Conservation (phyloP, 306 rosid genomes). For the Boehmeria nivea region DNA sequence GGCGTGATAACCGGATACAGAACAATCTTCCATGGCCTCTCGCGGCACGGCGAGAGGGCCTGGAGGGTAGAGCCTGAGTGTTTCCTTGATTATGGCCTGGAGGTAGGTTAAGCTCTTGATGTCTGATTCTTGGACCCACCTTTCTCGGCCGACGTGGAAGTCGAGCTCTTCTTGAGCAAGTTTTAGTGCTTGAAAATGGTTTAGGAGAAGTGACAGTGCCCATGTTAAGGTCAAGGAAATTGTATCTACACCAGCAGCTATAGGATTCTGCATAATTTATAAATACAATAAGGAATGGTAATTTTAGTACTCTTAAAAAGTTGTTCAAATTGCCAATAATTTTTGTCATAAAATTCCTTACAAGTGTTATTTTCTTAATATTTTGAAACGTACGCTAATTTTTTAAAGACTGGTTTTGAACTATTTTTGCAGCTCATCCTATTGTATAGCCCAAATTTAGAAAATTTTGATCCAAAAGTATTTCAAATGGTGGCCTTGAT, state of each 20-base stretch:
- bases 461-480: too few species aligned
- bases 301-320: too few species aligned
- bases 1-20: neutral
- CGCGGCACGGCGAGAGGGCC: slow-evolving; percentile 31
- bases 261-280: too few species aligned
- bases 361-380: too few species aligned
- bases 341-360: too few species aligned
- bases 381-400: too few species aligned
- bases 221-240: slow-evolving; percentile 24
- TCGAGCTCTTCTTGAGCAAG: slow-evolving; percentile 31
- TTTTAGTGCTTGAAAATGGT: slow-evolving; percentile 20
- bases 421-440: too few species aligned
- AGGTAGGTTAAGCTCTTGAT: slow-evolving; percentile 24
- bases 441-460: too few species aligned
- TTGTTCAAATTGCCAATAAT: too few species aligned
- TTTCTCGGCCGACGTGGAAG: slow-evolving; percentile 16
- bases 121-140: slow-evolving; percentile 38
- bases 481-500: too few species aligned
- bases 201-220: slow-evolving; percentile 20
- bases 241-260: slow-evolving; percentile 18
- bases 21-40: slow-evolving; percentile 33
- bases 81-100: slow-evolving; percentile 30
- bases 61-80: slow-evolving; percentile 23
- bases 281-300: too few species aligned
- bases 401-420: too few species aligned